These are phyloP conservation scores for Cercospora beticola DNA, from an alignment of 2,329 filamentous ascomycete species.

Conservation along the genomic window DNA sequence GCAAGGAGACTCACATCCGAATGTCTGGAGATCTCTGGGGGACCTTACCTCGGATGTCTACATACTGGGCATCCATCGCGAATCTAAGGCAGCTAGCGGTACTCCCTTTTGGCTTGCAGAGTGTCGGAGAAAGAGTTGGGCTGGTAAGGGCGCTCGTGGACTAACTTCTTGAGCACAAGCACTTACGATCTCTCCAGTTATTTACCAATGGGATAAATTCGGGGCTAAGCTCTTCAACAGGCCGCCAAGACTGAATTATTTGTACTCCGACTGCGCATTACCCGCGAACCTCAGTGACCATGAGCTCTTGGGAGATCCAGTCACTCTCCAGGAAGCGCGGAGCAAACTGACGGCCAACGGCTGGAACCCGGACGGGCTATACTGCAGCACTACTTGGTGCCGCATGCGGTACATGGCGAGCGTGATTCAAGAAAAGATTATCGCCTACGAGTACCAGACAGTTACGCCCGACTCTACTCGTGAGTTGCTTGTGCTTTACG, in stretches of 20 bases:
- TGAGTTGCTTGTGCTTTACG: not conserved
- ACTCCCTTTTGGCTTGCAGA: constrained; percentile 27
- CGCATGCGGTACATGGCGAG: constrained; percentile 16
- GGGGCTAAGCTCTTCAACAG: constrained; percentile 23
- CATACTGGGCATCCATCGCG: constrained; percentile 39
- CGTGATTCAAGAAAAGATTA: constrained; percentile 12
- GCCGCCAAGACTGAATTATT: constrained; percentile 21
- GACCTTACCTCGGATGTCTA: constrained; percentile 71
- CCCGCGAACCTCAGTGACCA: constrained; percentile 13
- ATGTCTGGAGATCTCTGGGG: constrained; percentile 36
- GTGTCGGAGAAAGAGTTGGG: constrained; percentile 21
- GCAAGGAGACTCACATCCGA: constrained; percentile 16
- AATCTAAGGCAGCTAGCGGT: constrained; percentile 15
- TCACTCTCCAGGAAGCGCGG: constrained; percentile 11
- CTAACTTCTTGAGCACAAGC: not conserved
- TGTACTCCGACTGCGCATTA: constrained; percentile 12
- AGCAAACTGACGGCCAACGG: constrained; percentile 13
- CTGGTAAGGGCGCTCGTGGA: not conserved
- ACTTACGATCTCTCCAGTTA: not conserved
- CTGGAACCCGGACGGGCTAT: constrained; percentile 15
- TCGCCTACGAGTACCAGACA: constrained; percentile 1
- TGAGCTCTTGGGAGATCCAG: constrained; percentile 1
- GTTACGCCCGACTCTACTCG: not conserved
- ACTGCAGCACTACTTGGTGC: constrained; percentile 20
- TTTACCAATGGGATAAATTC: constrained; percentile 26